A percentile compares a stretch with the other conserved stretches of the same genome.
Evolutionary conservation across 257 asterid species (phyloP).

Genomic region (Marsdenia floribunda): DNA sequence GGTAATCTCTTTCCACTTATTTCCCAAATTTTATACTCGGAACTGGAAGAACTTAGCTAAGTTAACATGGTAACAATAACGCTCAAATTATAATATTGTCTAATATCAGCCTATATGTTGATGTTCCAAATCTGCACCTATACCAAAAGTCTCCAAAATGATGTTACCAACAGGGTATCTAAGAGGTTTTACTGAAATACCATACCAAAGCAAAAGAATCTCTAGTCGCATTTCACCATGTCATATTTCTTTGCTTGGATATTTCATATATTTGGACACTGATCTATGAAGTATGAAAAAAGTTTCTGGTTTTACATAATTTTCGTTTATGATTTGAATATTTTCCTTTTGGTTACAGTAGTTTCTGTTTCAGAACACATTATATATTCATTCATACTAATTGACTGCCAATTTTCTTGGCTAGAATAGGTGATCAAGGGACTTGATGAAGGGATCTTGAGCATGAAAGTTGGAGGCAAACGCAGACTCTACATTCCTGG

Average conservation of each 20-base stretch:
- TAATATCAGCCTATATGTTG: background rate
- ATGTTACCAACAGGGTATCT: background rate
- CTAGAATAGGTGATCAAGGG: constrained; percentile 77
- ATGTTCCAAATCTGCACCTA: background rate
- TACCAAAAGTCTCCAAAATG: background rate
- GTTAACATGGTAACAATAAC: background rate
- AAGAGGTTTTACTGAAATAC: background rate
- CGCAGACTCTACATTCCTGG: constrained; percentile 92
- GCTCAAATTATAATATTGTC: background rate
- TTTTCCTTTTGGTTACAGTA: background rate
- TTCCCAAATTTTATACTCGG: background rate
- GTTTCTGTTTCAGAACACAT: background rate
- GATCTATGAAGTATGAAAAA: background rate
- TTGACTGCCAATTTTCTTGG: constrained; percentile 8
- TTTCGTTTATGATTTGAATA: background rate
- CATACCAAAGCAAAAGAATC: background rate
- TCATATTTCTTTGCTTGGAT: background rate
- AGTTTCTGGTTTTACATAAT: background rate
- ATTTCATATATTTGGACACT: background rate
- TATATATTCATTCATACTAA: background rate
- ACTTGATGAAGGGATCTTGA: constrained; percentile 88
- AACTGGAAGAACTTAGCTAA: background rate
- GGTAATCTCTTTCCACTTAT: background rate
- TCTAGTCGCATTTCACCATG: background rate
- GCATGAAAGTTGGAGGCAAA: constrained; percentile 93